A percentile compares a stretch with the other conserved stretches of the same genome.
phyloP scores from a whole-genome alignment of 331 rosid genomes.

The Prunus yedoensis region DNA sequence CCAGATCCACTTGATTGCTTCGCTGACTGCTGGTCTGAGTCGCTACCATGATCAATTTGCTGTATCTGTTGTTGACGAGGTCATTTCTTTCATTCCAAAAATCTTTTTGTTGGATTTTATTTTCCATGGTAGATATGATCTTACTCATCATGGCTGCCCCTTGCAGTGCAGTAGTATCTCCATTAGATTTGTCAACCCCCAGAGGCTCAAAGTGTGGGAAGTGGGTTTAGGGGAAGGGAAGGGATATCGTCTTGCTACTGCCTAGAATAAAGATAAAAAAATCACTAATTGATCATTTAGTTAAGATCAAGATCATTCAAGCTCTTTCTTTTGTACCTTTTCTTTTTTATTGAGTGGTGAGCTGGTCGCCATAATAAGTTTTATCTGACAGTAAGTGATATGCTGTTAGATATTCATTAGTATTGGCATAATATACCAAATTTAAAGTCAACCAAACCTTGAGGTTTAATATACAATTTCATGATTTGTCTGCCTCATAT shows the following conservation, averaged over 20 bases:
- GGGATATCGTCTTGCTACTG: neutral
- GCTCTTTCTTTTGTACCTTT: neutral
- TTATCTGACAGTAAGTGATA: neutral
- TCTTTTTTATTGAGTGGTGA: neutral
- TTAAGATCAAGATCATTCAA: neutral
- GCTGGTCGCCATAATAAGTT: neutral
- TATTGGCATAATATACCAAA: neutral
- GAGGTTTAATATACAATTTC: neutral
- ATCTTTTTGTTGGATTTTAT: conserved; percentile 8
- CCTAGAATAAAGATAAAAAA: neutral
- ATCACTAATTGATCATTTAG: neutral
- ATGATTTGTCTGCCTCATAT: neutral
- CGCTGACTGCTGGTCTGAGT: conserved; percentile 97
- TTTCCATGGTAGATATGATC: conserved; percentile 18
- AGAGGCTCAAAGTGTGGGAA: neutral
- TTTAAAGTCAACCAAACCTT: neutral
- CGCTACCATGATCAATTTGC: conserved; percentile 98
- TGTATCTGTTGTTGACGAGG: conserved; percentile 98
- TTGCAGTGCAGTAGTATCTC: neutral
- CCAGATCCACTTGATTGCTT: conserved; percentile 92
- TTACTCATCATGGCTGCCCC: neutral
- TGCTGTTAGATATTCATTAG: neutral
- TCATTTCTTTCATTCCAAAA: conserved; percentile 31
- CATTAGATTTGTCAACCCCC: neutral
- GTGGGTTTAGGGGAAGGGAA: neutral